Base-by-base conservation (phyloP, 768 basidiomycete genomes). In the Astraeus odoratus region DNA sequence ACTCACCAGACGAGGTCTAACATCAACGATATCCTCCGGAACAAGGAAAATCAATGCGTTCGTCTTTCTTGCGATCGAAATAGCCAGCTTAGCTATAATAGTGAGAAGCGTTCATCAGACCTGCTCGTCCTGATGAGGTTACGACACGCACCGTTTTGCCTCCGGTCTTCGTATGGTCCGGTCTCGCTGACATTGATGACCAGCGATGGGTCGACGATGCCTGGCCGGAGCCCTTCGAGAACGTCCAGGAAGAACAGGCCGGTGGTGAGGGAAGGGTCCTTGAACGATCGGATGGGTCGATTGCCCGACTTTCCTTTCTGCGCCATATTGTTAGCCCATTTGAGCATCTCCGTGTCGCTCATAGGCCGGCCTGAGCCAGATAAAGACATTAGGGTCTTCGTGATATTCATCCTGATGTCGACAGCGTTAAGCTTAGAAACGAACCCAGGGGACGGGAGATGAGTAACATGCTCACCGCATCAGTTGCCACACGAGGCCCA, bases 61-160 rank as follows among this genome's bases (percentile, higher is more conserved):
- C 83, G 94, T 84, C 76, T 98, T 98, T 58, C 95, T 76, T n/a
- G 95, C 94, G 55, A 98, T 97, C 3, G 95, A 97, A 55, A 98
- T 97, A 7, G 92, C 95, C 51, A 97, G 67, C 78, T 97, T 97
- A 13, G 94, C 94, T 96, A 51, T 7, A 15, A 47, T 16, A 31
- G 25, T n/a, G 43, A 51, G 39, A 45, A 25, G 34, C 26, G 48
- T 8, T 18, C 8, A 37, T 53, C 19, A 44, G 39, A 8, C 8
- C 12, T 7, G 16, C 15, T 13, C 40, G 40, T 38, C 15, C 29
- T 39, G 4, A 43, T n/a, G 49, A 3, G n/a, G 39, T 13, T 5
- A 39, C 3, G 24, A 23, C 4, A 66, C 80, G 16, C 48, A 95
- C 94, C 93, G 58, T 98, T 99, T 68, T 89, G 85, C 57, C 86